phyloP scores from a whole-genome alignment of 1,284 basidiomycete species.

The Fistulinella staudtii region DNA sequence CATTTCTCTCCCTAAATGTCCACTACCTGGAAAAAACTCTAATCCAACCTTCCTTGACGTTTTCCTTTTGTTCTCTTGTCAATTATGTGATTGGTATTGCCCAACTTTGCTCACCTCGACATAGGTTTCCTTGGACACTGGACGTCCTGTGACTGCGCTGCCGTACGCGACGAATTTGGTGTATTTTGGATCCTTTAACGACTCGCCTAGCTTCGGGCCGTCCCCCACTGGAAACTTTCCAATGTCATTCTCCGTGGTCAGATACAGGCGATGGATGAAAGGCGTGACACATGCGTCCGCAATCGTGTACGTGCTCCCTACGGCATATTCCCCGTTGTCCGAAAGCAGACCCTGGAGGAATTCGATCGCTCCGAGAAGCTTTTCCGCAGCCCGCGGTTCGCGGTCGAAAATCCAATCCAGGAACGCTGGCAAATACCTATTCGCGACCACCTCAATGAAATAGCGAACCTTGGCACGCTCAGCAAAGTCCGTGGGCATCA shows the following conservation, averaged over 20 bases:
- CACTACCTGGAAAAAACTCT: constrained; percentile 2
- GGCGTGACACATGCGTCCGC: constrained; percentile 54
- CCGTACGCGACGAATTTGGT: constrained; percentile 41
- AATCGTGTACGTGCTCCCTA: constrained; percentile 40
- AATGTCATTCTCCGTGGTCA: constrained; percentile 42
- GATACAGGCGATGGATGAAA: constrained; percentile 43
- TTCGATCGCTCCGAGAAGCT: constrained; percentile 19
- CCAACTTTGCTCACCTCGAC: neutral
- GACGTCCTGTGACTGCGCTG: neutral
- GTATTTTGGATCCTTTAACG: constrained; percentile 38
- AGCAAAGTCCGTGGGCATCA: constrained; percentile 54
- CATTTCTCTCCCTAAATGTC: neutral
- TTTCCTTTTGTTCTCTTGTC: neutral
- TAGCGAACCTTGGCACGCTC: constrained; percentile 54
- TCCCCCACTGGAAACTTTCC: constrained; percentile 42
- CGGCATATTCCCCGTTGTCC: constrained; percentile 25
- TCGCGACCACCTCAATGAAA: constrained; percentile 49
- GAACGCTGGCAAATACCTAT: neutral
- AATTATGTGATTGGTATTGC: neutral
- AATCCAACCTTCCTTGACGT: neutral
- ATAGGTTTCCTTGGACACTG: neutral
- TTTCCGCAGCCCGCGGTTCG: constrained; percentile 32
- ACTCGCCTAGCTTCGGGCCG: constrained; percentile 39
- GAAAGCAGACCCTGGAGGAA: constrained; percentile 34
- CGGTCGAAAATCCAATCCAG: constrained; percentile 32